These are phyloP conservation scores for Crithidia sp. DNA, from an alignment of 208 protist genomes.

Conservation along the genomic window DNA sequence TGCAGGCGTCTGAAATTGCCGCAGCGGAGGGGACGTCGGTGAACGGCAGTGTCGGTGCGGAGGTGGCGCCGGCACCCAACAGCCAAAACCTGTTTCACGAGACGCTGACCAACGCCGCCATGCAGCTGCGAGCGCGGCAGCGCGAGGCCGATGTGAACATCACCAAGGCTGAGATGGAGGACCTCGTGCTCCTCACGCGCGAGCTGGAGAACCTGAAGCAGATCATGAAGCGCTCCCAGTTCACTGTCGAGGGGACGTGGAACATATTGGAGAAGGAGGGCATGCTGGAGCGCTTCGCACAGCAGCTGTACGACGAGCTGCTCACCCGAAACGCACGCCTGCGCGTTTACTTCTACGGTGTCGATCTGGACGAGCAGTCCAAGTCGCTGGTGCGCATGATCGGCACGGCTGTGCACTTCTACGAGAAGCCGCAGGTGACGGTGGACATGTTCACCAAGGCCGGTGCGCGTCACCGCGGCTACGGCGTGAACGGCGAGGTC, in stretches of 20 bases:
- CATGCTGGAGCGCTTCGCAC: constrained; percentile 57
- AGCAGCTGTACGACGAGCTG: constrained; percentile 69
- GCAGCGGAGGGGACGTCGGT: neutral
- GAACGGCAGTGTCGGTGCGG: constrained; percentile 17
- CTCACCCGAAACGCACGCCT: constrained; percentile 51
- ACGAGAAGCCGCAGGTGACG: constrained; percentile 60
- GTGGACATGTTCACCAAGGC: constrained; percentile 67
- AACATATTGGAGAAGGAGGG: constrained; percentile 58
- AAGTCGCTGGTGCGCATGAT: constrained; percentile 64
- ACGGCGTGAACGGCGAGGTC: constrained; percentile 57
- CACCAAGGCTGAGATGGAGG: constrained; percentile 61
- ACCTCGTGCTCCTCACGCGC: constrained; percentile 57
- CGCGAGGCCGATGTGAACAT: constrained; percentile 41
- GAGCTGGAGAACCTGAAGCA: constrained; percentile 68
- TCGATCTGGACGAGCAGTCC: constrained; percentile 69
- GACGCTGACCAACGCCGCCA: constrained; percentile 30
- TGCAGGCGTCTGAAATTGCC: constrained; percentile 1
- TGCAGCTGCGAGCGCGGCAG: constrained; percentile 57
- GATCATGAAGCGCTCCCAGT: constrained; percentile 55
- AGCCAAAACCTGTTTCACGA: constrained; percentile 42
- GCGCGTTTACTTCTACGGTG: constrained; percentile 65
- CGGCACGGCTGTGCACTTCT: constrained; percentile 70
- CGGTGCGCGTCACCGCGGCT: constrained; percentile 69
- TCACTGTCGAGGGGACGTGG: constrained; percentile 73
- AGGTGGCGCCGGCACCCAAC: neutral